phyloP scores from a whole-genome alignment of 345 rosid species.

The Excoecaria agallocha region DNA sequence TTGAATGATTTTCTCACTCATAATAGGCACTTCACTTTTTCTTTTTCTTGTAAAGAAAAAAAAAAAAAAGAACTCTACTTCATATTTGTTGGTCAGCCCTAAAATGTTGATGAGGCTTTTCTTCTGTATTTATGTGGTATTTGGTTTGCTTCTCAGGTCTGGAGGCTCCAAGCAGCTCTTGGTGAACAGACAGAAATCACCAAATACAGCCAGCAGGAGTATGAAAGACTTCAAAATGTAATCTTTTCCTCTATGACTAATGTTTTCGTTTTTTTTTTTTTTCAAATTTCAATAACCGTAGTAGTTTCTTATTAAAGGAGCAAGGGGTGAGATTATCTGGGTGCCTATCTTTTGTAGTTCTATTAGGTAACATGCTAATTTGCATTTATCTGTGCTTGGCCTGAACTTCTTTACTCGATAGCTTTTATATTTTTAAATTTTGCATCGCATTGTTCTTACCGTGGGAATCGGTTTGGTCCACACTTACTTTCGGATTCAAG shows the following conservation, averaged over 20 bases:
- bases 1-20: background rate
- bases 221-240: slow-evolving; percentile 93
- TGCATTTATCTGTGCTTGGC: background rate
- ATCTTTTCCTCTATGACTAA: background rate
- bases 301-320: background rate
- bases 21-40: background rate
- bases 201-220: slow-evolving; percentile 84
- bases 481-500: background rate
- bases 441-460: background rate
- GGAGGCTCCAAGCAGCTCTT: slow-evolving; percentile 98
- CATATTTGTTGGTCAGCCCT: slow-evolving; percentile 5
- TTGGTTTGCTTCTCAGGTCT: slow-evolving; percentile 49
- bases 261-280: background rate
- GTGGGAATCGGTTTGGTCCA: background rate
- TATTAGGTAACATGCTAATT: background rate
- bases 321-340: background rate
- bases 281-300: background rate
- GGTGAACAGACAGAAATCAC: slow-evolving; percentile 95
- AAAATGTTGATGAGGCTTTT: background rate
- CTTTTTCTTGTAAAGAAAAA: too few relatives aligned
- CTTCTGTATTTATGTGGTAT: background rate
- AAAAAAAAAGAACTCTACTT: background rate
- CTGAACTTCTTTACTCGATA: background rate
- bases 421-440: background rate
- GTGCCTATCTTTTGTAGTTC: background rate